phyloP scores from a whole-genome alignment of 2,329 filamentous ascomycete genomes.

The Calonectria ilicicola region DNA sequence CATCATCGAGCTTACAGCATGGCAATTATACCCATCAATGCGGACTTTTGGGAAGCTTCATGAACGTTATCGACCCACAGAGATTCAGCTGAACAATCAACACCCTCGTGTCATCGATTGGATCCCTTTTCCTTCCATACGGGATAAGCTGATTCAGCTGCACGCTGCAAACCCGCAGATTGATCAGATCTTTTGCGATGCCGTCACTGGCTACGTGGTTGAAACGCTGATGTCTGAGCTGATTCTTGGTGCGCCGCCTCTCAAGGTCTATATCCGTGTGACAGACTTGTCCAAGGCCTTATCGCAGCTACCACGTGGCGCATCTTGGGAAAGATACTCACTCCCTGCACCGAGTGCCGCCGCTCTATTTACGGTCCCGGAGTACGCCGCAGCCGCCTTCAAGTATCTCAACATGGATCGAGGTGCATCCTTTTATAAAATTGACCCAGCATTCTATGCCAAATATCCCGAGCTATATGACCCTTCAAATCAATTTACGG shows the following conservation, averaged over 20 bases:
- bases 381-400: slow-evolving; percentile 42
- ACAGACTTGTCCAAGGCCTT: slow-evolving; percentile 47
- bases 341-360: slow-evolving; percentile 42
- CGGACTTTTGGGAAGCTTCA: slow-evolving; percentile 43
- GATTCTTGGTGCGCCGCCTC: slow-evolving; percentile 37
- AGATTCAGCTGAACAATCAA: slow-evolving; percentile 35
- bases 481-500: slow-evolving; percentile 39
- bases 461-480: slow-evolving; percentile 49
- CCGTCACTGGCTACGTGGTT: slow-evolving; percentile 47
- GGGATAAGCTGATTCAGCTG: slow-evolving; percentile 44
- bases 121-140: slow-evolving; percentile 46
- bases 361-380: slow-evolving; percentile 37
- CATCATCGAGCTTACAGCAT: slow-evolving; percentile 49
- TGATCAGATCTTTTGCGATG: slow-evolving; percentile 49
- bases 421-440: slow-evolving; percentile 48
- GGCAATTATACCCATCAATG: slow-evolving; percentile 46
- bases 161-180: slow-evolving; percentile 47
- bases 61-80: slow-evolving; percentile 44
- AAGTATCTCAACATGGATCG: slow-evolving; percentile 46
- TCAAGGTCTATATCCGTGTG: slow-evolving; percentile 44
- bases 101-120: slow-evolving; percentile 48
- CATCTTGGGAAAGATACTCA: slow-evolving; percentile 3
- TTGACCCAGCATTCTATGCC: slow-evolving; percentile 47
- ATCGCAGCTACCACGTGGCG: slow-evolving; percentile 18
- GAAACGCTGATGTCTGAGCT: slow-evolving; percentile 46